phyloP scores from a whole-genome alignment of 352 stramenopile species.

The Pilasporangium apinafurcum region DNA sequence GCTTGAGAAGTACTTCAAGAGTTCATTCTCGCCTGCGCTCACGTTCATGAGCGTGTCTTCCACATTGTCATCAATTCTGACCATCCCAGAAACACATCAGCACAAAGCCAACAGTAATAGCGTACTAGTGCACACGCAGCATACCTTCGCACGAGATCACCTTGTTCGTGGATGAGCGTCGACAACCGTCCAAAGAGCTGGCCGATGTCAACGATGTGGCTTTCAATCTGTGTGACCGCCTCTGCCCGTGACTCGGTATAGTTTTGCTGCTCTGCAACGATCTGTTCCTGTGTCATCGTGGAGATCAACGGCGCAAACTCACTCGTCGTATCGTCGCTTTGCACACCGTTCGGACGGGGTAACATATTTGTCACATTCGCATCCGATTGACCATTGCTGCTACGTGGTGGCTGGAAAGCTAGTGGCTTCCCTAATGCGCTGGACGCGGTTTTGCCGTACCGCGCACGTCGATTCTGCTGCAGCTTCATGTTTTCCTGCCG shows the following conservation, averaged over 20 bases:
- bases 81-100: slow-evolving; percentile 9
- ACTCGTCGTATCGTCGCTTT: slow-evolving; percentile 21
- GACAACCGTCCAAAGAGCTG: slow-evolving; percentile 78
- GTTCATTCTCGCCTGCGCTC: slow-evolving; percentile 67
- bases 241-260: slow-evolving; percentile 70
- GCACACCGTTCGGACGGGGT: slow-evolving; percentile 45
- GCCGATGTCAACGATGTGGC: slow-evolving; percentile 82
- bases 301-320: slow-evolving; percentile 72
- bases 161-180: slow-evolving; percentile 77
- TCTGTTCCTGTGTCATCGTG: slow-evolving; percentile 65
- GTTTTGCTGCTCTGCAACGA: slow-evolving; percentile 71
- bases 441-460: slow-evolving; percentile 71
- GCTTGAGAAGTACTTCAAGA: slow-evolving; percentile 82
- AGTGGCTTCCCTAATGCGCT: slow-evolving; percentile 70
- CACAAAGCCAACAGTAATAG: neutral
- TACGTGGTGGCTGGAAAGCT: slow-evolving; percentile 47
- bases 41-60: slow-evolving; percentile 75
- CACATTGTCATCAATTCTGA: slow-evolving; percentile 82
- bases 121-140: neutral
- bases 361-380: slow-evolving; percentile 43
- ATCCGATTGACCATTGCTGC: slow-evolving; percentile 26
- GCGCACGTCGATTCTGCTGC: slow-evolving; percentile 68
- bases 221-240: slow-evolving; percentile 81
- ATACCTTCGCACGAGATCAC: slow-evolving; percentile 74
- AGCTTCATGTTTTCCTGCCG: slow-evolving; percentile 86